Percentiles rank a stretch among this genome's conserved stretches.
These are phyloP conservation scores for Talaromyces albobiverticillius DNA, from an alignment of 2,329 filamentous ascomycete genomes.

Conservation along the genomic window DNA sequence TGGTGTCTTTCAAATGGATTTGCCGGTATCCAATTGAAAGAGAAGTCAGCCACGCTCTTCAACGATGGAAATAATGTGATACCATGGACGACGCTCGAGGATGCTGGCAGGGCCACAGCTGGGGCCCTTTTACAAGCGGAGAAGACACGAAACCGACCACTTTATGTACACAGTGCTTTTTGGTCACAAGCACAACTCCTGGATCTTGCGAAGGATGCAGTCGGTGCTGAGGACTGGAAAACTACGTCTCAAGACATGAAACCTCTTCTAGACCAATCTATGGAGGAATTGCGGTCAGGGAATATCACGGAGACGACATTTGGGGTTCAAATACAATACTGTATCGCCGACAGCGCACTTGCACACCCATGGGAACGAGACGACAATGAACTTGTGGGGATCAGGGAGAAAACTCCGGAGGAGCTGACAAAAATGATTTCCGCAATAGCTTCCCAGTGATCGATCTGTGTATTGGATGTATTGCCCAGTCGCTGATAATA, in stretches of 20 bases:
- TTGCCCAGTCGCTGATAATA: too few relatives aligned
- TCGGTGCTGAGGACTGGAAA: slow-evolving; percentile 11
- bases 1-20: slow-evolving; percentile 17
- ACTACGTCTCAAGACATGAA: slow-evolving; percentile 15
- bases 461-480: too few relatives aligned
- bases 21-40: slow-evolving; percentile 7
- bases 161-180: slow-evolving; percentile 17
- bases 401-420: slow-evolving; percentile 13
- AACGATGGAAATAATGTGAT: slow-evolving; percentile 15
- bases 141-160: slow-evolving; percentile 16
- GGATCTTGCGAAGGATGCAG: slow-evolving; percentile 4
- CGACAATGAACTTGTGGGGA: slow-evolving; percentile 16
- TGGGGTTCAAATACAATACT: slow-evolving; percentile 18
- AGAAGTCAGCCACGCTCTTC: slow-evolving; percentile 11
- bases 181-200: slow-evolving; percentile 16
- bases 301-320: slow-evolving; percentile 16
- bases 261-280: slow-evolving; percentile 14
- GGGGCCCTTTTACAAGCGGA: slow-evolving; percentile 15
- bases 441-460: too few relatives aligned
- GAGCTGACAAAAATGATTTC: background rate
- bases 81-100: slow-evolving; percentile 18
- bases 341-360: slow-evolving; percentile 14
- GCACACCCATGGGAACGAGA: slow-evolving; percentile 17
- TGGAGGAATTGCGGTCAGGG: slow-evolving; percentile 14
- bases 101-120: slow-evolving; percentile 17